Base-by-base conservation (phyloP, 2,329 filamentous ascomycete genomes). In the Parastagonospora avenae region DNA sequence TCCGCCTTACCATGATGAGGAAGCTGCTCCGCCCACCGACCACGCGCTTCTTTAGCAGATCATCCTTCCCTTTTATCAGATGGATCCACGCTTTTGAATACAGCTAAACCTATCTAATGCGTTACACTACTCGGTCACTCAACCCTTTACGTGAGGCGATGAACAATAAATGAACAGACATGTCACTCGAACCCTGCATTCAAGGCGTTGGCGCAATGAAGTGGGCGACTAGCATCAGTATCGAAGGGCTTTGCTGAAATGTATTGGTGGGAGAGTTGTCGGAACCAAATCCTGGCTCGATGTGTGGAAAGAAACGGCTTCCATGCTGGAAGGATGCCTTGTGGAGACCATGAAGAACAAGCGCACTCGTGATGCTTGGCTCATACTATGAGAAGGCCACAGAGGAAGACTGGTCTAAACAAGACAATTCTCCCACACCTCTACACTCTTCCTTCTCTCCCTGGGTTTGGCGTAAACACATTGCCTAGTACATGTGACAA, bases 11-110 rank as follows among this genome's bases (percentile, higher is more conserved):
- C 57, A 24, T 5, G 19, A 24, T 12, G 28, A 60, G 55, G 12
- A 53, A 55, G 63, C 51, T 64, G 50, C 49, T 64, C 59, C 60
- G 57, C 38, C 29, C 24, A 27, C 10, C 19, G 29, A 48, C 24
- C 48, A 36, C 46, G 56, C 55, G 50, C 47, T 19, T 38, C 41
- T 27, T 72, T 73, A 71, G 71, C 69, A 68, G 68, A 72, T 72
- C 48, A 37, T 36, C 14, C 36, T 42, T 15, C n/a, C 27, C 14
- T 49, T 33, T 66, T 66, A 67, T 66, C 65, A 61, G 65, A 68
- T 66, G 53, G 66, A 69, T 68, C 62, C 65, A 62, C 62, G 58
- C 56, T 52, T 47, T 65, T 61, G 32, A 4, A 54, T 61, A 66
- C 62, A 28, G 33, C 60, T 56, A 63, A 67, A 62, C n/a, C 50